phyloP scores from a whole-genome alignment of 2,329 filamentous ascomycete genomes.

The Pezicula radicicola region DNA sequence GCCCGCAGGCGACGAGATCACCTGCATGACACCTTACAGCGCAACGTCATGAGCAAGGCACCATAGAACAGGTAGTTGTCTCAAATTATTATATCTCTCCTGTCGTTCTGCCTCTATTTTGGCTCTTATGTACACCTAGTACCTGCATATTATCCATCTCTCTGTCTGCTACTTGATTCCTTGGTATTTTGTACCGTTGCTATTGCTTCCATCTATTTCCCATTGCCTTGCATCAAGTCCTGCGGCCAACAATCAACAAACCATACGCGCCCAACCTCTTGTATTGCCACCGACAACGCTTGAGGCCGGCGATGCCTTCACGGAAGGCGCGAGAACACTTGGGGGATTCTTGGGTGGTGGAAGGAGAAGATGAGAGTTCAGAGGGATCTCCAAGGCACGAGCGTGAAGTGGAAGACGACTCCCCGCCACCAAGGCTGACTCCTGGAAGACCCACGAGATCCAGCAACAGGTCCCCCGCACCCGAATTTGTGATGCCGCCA shows the following conservation, averaged over 20 bases:
- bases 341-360: slow-evolving; percentile 30
- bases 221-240: neutral
- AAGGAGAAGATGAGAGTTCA: slow-evolving; percentile 18
- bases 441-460: slow-evolving; percentile 16
- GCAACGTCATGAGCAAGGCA: slow-evolving; percentile 1
- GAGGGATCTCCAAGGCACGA: slow-evolving; percentile 17
- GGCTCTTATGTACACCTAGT: neutral
- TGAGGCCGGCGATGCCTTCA: slow-evolving; percentile 11
- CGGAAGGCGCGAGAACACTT: slow-evolving; percentile 17
- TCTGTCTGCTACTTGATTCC: too few species aligned
- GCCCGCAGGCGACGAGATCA: too few species aligned
- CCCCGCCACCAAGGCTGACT: slow-evolving; percentile 6
- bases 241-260: neutral
- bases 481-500: slow-evolving; percentile 30
- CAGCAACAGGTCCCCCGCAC: slow-evolving; percentile 23
- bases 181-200: neutral
- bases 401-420: slow-evolving; percentile 10
- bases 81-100: neutral
- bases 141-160: neutral
- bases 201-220: neutral
- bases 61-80: neutral
- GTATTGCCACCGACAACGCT: neutral
- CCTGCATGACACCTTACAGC: neutral
- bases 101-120: neutral
- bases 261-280: neutral